Conservation (phyloP, 2,329 filamentous ascomycete species). For the Alternaria metachromatica region DNA sequence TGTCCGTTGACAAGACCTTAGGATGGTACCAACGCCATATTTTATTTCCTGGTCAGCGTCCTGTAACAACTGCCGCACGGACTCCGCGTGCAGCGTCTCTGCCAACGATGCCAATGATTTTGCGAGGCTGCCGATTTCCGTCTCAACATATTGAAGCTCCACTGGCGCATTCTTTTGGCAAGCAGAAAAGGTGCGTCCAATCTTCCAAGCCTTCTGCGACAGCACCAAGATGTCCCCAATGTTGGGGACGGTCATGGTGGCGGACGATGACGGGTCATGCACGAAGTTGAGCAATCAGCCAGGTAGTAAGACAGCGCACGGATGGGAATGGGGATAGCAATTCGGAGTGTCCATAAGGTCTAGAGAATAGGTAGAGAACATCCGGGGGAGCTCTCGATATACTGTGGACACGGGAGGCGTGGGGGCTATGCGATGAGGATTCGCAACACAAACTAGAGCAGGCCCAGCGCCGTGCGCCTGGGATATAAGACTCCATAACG, state of each 20-base stretch:
- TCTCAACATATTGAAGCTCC: constrained; percentile 53
- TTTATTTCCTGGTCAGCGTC: constrained; percentile 46
- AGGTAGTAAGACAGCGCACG: neutral
- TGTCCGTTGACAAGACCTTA: constrained; percentile 49
- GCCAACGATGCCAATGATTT: constrained; percentile 55
- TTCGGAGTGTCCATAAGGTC: neutral
- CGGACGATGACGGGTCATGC: constrained; percentile 13
- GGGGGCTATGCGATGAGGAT: constrained; percentile 26
- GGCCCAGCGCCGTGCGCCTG: constrained; percentile 32
- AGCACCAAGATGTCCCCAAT: constrained; percentile 56
- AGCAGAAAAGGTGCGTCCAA: constrained; percentile 53
- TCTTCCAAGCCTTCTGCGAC: constrained; percentile 56
- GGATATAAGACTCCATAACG: constrained; percentile 23
- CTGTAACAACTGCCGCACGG: constrained; percentile 43
- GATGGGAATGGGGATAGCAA: neutral
- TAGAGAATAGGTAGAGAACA: constrained; percentile 3
- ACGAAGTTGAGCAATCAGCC: constrained; percentile 1
- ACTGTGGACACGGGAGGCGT: constrained; percentile 23
- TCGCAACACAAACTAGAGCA: constrained; percentile 16
- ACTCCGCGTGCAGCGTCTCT: constrained; percentile 49
- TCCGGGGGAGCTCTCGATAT: constrained; percentile 31
- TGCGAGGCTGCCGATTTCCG: constrained; percentile 51
- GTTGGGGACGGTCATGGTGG: constrained; percentile 43
- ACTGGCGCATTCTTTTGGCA: constrained; percentile 49
- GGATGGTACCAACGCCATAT: constrained; percentile 48